Evolutionary conservation across 805 yeast species (phyloP).

Genomic region (Hanseniaspora thailandica): DNA sequence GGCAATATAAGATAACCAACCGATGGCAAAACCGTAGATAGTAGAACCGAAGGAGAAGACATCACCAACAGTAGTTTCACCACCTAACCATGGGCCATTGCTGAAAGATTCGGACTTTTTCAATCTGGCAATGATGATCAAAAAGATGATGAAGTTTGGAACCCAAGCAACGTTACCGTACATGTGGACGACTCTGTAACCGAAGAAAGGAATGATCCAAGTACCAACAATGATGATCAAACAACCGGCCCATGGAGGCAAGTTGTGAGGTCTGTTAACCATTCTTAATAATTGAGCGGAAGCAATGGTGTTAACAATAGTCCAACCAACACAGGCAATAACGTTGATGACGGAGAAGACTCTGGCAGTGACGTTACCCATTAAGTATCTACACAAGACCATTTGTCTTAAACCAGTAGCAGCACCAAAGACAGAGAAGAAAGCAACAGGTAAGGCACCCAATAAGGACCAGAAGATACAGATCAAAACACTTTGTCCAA

Average conservation of each 20-base stretch:
- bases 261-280: slow-evolving; percentile 42
- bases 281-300: slow-evolving; percentile 73
- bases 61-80: slow-evolving; percentile 59
- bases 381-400: slow-evolving; percentile 62
- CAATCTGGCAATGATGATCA: slow-evolving; percentile 68
- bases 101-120: slow-evolving; percentile 53
- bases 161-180: slow-evolving; percentile 84
- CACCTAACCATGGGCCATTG: slow-evolving; percentile 40
- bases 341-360: slow-evolving; percentile 66
- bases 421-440: slow-evolving; percentile 72
- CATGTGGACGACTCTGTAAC: slow-evolving; percentile 66
- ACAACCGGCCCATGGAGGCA: slow-evolving; percentile 89
- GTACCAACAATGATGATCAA: slow-evolving; percentile 57
- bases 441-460: slow-evolving; percentile 71
- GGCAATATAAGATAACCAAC: slow-evolving; percentile 91
- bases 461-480: slow-evolving; percentile 63
- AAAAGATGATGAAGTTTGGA: slow-evolving; percentile 59
- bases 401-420: slow-evolving; percentile 80
- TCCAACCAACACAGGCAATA: slow-evolving; percentile 88
- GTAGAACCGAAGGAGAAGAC: slow-evolving; percentile 77
- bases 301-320: slow-evolving; percentile 81
- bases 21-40: slow-evolving; percentile 78
- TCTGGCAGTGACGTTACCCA: slow-evolving; percentile 66
- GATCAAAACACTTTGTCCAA: slow-evolving; percentile 57
- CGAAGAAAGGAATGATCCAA: slow-evolving; percentile 67